A percentile compares a stretch with the other conserved stretches of the same genome.
Conservation (phyloP, 2,329 filamentous ascomycete species). For the Graphilbum fragrans region DNA sequence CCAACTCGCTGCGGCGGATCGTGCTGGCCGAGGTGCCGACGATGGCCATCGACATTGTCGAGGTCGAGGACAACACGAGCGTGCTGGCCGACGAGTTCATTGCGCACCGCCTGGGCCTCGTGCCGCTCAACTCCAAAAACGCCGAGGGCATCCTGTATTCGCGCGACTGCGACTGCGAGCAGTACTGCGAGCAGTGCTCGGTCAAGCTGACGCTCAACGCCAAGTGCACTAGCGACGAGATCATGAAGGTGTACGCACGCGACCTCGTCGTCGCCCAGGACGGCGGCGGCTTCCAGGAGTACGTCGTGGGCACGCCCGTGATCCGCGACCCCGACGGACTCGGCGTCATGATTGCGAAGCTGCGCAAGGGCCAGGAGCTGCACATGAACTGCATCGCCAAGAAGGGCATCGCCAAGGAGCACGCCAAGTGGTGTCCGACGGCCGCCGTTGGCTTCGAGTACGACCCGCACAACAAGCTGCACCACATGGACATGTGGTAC, state of each 20-base stretch:
- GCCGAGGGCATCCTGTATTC: slow-evolving; percentile 76
- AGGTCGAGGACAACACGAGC: slow-evolving; percentile 88
- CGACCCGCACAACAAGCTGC: slow-evolving; percentile 91
- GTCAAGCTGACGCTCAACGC: slow-evolving; percentile 77
- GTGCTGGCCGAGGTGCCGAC: slow-evolving; percentile 93
- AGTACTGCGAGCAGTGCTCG: slow-evolving; percentile 85
- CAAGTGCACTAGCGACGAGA: slow-evolving; percentile 71
- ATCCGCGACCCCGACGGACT: slow-evolving; percentile 72
- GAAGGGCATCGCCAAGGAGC: slow-evolving; percentile 97
- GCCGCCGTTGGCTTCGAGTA: slow-evolving; percentile 94
- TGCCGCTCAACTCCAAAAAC: slow-evolving; percentile 76
- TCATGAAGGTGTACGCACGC: slow-evolving; percentile 88
- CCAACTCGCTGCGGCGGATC: slow-evolving; percentile 81
- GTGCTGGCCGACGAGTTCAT: slow-evolving; percentile 95
- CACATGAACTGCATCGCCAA: slow-evolving; percentile 88
- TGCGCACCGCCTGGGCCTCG: slow-evolving; percentile 78
- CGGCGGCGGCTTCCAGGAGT: slow-evolving; percentile 58
- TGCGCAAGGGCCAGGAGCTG: slow-evolving; percentile 80
- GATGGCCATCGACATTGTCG: slow-evolving; percentile 87
- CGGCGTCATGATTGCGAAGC: slow-evolving; percentile 79
- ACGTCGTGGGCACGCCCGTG: slow-evolving; percentile 69
- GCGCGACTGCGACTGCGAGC: slow-evolving; percentile 92
- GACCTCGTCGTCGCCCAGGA: slow-evolving; percentile 66
- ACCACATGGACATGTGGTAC: slow-evolving; percentile 90
- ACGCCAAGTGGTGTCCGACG: slow-evolving; percentile 94